Conservation (phyloP, 495 filamentous ascomycete species). For the Penicillium salamii region DNA sequence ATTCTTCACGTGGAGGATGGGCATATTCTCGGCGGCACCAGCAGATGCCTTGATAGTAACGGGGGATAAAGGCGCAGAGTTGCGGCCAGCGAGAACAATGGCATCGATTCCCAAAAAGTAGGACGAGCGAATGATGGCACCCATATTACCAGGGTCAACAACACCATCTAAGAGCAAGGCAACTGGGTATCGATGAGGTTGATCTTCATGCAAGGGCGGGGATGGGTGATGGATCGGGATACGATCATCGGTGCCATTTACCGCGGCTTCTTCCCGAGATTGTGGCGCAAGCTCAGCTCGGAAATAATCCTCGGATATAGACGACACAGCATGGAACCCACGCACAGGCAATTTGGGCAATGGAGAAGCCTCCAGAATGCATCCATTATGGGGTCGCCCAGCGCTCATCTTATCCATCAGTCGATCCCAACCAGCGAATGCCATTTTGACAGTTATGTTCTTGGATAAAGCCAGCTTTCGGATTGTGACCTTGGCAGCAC, state of each 20-base stretch:
- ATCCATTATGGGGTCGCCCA: constrained; percentile 87
- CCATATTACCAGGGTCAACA: constrained; percentile 84
- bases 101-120: constrained; percentile 83
- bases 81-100: constrained; percentile 61
- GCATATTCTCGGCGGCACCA: constrained; percentile 78
- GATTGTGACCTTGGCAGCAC: constrained; percentile 41
- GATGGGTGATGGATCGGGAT: constrained; percentile 31
- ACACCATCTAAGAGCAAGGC: constrained; percentile 82
- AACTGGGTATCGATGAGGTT: constrained; percentile 61
- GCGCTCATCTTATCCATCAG: constrained; percentile 79
- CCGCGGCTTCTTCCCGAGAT: constrained; percentile 62
- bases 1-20: constrained; percentile 62
- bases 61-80: constrained; percentile 69
- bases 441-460: constrained; percentile 53
- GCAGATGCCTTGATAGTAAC: constrained; percentile 82
- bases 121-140: constrained; percentile 80
- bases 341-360: constrained; percentile 71
- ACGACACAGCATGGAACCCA: constrained; percentile 47
- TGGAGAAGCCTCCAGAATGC: constrained; percentile 81
- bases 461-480: constrained; percentile 57
- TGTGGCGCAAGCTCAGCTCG: constrained; percentile 62
- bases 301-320: constrained; percentile 45
- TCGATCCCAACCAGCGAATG: constrained; percentile 51
- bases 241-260: constrained; percentile 60
- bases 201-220: constrained; percentile 1